Percentiles rank a stretch among this genome's conserved stretches.
Evolutionary conservation across 495 filamentous ascomycete species (phyloP).

Genomic region (Letharia columbiana): DNA sequence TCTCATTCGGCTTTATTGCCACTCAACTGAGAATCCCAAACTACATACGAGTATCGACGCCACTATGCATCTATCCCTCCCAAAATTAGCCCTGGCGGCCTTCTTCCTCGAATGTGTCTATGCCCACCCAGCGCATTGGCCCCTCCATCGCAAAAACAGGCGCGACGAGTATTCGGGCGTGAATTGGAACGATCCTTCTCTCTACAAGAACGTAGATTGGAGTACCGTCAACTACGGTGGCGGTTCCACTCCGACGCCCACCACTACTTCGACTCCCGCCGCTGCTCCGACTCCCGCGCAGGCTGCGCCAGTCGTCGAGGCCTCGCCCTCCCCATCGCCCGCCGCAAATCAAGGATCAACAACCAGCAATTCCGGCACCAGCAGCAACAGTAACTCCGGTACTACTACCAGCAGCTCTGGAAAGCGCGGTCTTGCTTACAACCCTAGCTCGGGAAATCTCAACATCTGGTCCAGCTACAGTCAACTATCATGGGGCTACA

Average conservation of each 20-base stretch:
- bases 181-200: constrained; percentile 20
- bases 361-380: constrained; percentile 13
- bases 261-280: constrained; percentile 12
- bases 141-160: constrained; percentile 1
- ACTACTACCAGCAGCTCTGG: constrained; percentile 17
- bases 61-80: constrained; percentile 7
- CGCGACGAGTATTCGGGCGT: constrained; percentile 2
- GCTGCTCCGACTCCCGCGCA: constrained; percentile 23
- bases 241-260: constrained; percentile 11
- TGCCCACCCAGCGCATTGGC: constrained; percentile 6
- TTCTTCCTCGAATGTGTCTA: neutral
- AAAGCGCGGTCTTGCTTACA: constrained; percentile 23
- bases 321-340: constrained; percentile 8
- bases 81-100: constrained; percentile 8
- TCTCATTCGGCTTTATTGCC: neutral
- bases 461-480: constrained; percentile 18
- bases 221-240: constrained; percentile 28
- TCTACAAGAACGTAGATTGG: constrained; percentile 28
- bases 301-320: constrained; percentile 13
- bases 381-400: constrained; percentile 2
- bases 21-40: neutral
- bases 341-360: constrained; percentile 14
- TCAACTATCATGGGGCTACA: constrained; percentile 31
- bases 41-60: neutral
- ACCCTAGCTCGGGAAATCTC: constrained; percentile 19